Conservation (phyloP, 1,139 yeast species). For the Ashbya aceris region DNA sequence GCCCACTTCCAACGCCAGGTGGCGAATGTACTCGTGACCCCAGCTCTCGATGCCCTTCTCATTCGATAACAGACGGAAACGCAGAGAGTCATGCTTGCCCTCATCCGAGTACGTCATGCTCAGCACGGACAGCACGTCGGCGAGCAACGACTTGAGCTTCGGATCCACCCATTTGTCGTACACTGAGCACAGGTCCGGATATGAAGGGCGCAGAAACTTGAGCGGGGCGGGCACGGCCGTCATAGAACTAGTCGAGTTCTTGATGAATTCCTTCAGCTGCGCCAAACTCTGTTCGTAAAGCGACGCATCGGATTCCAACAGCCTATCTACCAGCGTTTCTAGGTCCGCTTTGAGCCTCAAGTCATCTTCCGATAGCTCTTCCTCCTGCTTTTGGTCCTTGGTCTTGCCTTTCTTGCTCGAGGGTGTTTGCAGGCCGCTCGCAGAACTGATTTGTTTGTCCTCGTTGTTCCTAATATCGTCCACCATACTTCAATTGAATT, state of each 20-base stretch:
- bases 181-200: slow-evolving; percentile 52
- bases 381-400: slow-evolving; percentile 42
- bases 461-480: slow-evolving; percentile 7
- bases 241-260: slow-evolving; percentile 95
- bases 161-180: slow-evolving; percentile 58
- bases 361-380: slow-evolving; percentile 91
- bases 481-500: slow-evolving; percentile 5
- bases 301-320: slow-evolving; percentile 43
- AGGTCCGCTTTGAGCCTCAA: slow-evolving; percentile 78
- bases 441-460: slow-evolving; percentile 4
- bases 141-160: slow-evolving; percentile 40
- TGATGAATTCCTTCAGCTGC: slow-evolving; percentile 65
- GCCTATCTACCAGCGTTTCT: slow-evolving; percentile 76
- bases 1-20: slow-evolving; percentile 89
- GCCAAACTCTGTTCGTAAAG: slow-evolving; percentile 53
- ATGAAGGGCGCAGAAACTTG: slow-evolving; percentile 87
- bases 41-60: slow-evolving; percentile 67
- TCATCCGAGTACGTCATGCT: slow-evolving; percentile 93
- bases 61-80: slow-evolving; percentile 63
- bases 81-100: slow-evolving; percentile 70
- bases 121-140: slow-evolving; percentile 84
- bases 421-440: slow-evolving; percentile 4
- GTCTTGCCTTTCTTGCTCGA: slow-evolving; percentile 14
- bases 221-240: slow-evolving; percentile 98
- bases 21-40: slow-evolving; percentile 98